phyloP scores from a whole-genome alignment of 2,329 filamentous ascomycete genomes.

The Tolypocladium cylindrosporum region DNA sequence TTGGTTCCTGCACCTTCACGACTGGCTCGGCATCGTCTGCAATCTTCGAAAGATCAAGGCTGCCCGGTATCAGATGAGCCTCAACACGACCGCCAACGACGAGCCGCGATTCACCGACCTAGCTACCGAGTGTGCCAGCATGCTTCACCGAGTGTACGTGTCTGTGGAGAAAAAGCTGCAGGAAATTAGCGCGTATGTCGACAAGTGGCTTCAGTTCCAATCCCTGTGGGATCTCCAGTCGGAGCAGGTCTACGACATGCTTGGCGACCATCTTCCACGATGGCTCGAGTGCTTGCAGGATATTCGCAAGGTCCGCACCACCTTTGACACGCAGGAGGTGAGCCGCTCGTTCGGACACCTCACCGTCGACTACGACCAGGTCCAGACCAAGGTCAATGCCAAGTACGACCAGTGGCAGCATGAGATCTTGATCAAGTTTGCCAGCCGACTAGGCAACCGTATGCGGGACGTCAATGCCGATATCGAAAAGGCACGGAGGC shows the following conservation, averaged over 20 bases:
- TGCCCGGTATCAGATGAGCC: slow-evolving; percentile 84
- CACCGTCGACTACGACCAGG: slow-evolving; percentile 95
- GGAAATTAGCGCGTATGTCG: slow-evolving; percentile 76
- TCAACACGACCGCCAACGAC: slow-evolving; percentile 55
- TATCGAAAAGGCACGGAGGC: slow-evolving; percentile 79
- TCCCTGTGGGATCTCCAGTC: slow-evolving; percentile 96
- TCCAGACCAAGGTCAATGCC: slow-evolving; percentile 95
- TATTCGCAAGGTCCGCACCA: slow-evolving; percentile 87
- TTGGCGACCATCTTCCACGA: slow-evolving; percentile 82
- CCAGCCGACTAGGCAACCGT: slow-evolving; percentile 72
- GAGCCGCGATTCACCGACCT: slow-evolving; percentile 74
- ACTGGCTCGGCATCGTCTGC: slow-evolving; percentile 89
- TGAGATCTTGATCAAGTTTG: slow-evolving; percentile 91
- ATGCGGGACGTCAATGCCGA: slow-evolving; percentile 91
- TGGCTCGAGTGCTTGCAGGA: slow-evolving; percentile 97
- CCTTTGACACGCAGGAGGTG: slow-evolving; percentile 94
- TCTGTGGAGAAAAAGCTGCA: slow-evolving; percentile 75
- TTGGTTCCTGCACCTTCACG: slow-evolving; percentile 87
- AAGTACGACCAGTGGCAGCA: slow-evolving; percentile 99
- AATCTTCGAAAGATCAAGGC: slow-evolving; percentile 91
- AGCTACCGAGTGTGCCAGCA: slow-evolving; percentile 70
- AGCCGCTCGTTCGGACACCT: slow-evolving; percentile 89
- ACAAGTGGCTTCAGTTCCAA: slow-evolving; percentile 98
- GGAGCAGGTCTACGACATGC: slow-evolving; percentile 84
- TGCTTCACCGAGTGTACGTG: slow-evolving; percentile 70